Evolutionary conservation across 106 monocot genomes (phyloP).

Genomic region (Phalaenopsis aphrodite): DNA sequence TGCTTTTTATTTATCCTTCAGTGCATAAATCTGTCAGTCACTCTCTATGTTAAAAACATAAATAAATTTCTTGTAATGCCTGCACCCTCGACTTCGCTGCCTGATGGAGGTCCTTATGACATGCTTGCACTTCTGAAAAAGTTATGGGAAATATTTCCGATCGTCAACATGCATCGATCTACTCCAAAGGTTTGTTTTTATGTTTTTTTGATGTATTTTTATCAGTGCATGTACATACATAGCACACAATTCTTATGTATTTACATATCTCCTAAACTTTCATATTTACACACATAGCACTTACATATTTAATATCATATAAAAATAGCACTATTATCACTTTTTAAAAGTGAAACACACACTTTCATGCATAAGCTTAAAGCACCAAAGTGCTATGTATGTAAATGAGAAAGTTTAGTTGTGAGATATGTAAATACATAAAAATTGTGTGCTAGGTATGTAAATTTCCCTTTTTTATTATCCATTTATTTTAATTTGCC

Average conservation of each 20-base stretch:
- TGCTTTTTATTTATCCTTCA: constrained; percentile 50
- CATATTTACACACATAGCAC: too few relatives aligned
- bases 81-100: neutral
- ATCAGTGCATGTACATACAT: neutral
- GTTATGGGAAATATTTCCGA: constrained; percentile 63
- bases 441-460: too few relatives aligned
- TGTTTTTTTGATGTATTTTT: constrained; percentile 1
- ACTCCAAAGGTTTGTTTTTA: constrained; percentile 38
- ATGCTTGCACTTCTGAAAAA: constrained; percentile 33
- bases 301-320: too few relatives aligned
- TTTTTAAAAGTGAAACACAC: too few relatives aligned
- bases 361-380: too few relatives aligned
- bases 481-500: neutral
- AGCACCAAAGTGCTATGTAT: too few relatives aligned
- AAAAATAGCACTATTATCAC: too few relatives aligned
- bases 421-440: too few relatives aligned
- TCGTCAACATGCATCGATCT: constrained; percentile 23
- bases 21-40: constrained; percentile 47
- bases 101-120: constrained; percentile 12
- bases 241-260: too few relatives aligned
- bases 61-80: constrained; percentile 12
- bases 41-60: constrained; percentile 20
- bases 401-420: too few relatives aligned
- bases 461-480: too few relatives aligned
- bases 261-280: too few relatives aligned